phyloP scores from a whole-genome alignment of 495 filamentous ascomycete genomes.

The Xylaria telfairii region DNA sequence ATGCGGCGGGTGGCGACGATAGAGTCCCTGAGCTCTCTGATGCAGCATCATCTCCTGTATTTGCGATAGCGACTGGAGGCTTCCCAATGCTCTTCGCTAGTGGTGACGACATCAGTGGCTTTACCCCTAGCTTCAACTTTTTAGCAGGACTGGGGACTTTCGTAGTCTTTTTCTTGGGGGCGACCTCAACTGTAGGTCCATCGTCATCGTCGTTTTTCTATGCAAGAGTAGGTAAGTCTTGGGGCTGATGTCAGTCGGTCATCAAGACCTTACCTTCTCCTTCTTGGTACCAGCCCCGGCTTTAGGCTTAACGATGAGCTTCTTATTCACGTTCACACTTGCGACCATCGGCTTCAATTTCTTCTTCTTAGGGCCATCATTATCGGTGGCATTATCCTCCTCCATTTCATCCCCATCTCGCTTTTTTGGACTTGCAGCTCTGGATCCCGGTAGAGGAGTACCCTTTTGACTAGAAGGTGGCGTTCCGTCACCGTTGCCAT shows the following conservation, averaged over 20 bases:
- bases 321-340: slow-evolving; percentile 46
- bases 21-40: slow-evolving; percentile 58
- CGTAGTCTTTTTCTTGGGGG: slow-evolving; percentile 49
- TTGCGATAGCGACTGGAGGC: slow-evolving; percentile 30
- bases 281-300: slow-evolving; percentile 44
- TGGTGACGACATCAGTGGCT: slow-evolving; percentile 45
- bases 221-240: slow-evolving; percentile 36
- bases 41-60: slow-evolving; percentile 47
- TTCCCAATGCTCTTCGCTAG: slow-evolving; percentile 48
- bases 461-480: slow-evolving; percentile 64
- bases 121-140: slow-evolving; percentile 52
- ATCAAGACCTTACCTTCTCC: slow-evolving; percentile 53
- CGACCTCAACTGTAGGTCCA: slow-evolving; percentile 49
- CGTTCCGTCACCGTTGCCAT: slow-evolving; percentile 57
- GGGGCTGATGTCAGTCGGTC: slow-evolving; percentile 48
- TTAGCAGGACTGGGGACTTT: slow-evolving; percentile 53
- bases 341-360: slow-evolving; percentile 53
- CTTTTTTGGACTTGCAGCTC: slow-evolving; percentile 56
- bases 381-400: slow-evolving; percentile 57
- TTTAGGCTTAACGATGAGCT: slow-evolving; percentile 57
- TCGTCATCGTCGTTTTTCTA: slow-evolving; percentile 41
- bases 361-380: slow-evolving; percentile 58
- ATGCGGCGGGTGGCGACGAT: slow-evolving; percentile 53
- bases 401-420: slow-evolving; percentile 56
- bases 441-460: slow-evolving; percentile 61